Evolutionary conservation across 371 early-diverging fungal genomes (phyloP).

Genomic region (Umbelopsis sp.): DNA sequence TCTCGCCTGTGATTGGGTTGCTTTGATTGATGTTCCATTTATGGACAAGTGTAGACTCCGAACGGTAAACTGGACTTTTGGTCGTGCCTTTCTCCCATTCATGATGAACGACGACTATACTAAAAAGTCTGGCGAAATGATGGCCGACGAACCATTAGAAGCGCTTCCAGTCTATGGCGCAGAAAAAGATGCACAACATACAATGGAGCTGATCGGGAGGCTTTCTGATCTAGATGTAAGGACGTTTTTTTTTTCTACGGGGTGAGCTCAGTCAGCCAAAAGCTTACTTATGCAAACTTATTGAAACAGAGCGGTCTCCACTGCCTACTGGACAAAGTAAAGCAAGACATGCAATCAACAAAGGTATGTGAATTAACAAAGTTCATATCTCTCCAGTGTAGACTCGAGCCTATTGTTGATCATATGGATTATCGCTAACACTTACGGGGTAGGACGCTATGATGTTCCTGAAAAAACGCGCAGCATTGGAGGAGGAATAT

Average conservation of each 20-base stretch:
- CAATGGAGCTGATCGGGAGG: background rate
- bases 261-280: background rate
- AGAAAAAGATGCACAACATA: background rate
- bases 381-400: no score
- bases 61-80: background rate
- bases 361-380: slow-evolving; percentile 29
- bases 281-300: background rate
- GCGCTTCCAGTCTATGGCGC: background rate
- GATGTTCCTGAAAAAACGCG: slow-evolving; percentile 54
- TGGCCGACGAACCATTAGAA: background rate
- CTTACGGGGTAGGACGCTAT: slow-evolving; percentile 38
- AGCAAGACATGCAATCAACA: slow-evolving; percentile 41
- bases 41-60: slow-evolving; percentile 14
- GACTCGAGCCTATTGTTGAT: background rate
- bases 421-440: slow-evolving; percentile 7
- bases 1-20: slow-evolving; percentile 13
- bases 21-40: slow-evolving; percentile 7
- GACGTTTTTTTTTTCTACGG: background rate
- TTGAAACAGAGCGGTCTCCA: slow-evolving; percentile 38
- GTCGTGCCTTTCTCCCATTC: slow-evolving; percentile 9
- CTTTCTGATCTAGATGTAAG: slow-evolving; percentile 17
- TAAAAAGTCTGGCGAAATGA: slow-evolving; percentile 13
- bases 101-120: slow-evolving; percentile 9
- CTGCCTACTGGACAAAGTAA: slow-evolving; percentile 48
- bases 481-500: slow-evolving; percentile 59